Percentiles rank a stretch among this genome's conserved stretches.
Evolutionary conservation across 225 moss, liverwort and hornwort genomes (phyloP).

Genomic region (Physcomitrellopsis africana): DNA sequence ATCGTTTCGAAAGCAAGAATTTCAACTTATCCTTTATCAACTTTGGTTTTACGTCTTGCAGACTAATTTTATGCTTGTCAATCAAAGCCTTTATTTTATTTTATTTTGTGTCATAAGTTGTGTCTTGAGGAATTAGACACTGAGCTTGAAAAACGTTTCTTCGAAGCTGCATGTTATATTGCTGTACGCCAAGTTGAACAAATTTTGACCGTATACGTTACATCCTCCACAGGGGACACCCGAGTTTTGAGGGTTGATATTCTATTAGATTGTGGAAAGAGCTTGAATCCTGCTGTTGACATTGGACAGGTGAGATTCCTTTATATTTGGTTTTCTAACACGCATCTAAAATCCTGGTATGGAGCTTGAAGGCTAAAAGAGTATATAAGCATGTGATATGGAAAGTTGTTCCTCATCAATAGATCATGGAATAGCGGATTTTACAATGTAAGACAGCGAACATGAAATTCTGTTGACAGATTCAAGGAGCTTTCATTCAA

Average conservation of each 20-base stretch:
- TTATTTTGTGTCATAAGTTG: background rate
- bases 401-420: background rate
- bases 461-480: conserved; percentile 40
- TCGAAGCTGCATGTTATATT: background rate
- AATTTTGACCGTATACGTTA: background rate
- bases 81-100: background rate
- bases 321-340: background rate
- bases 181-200: background rate
- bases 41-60: background rate
- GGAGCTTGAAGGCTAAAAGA: background rate
- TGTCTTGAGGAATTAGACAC: background rate
- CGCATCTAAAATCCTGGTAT: background rate
- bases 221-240: conserved; percentile 59
- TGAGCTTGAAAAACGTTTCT: background rate
- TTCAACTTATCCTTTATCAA: background rate
- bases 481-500: conserved; percentile 89
- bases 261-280: conserved; percentile 88
- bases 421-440: background rate
- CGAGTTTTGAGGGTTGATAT: conserved; percentile 67
- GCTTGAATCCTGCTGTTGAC: conserved; percentile 85
- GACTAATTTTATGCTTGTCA: background rate
- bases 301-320: conserved; percentile 71
- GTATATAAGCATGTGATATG: conserved; percentile 5
- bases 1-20: background rate
- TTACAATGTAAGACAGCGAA: background rate